Conservation (phyloP, 306 rosid genomes). For the Vachellia collinsii region DNA sequence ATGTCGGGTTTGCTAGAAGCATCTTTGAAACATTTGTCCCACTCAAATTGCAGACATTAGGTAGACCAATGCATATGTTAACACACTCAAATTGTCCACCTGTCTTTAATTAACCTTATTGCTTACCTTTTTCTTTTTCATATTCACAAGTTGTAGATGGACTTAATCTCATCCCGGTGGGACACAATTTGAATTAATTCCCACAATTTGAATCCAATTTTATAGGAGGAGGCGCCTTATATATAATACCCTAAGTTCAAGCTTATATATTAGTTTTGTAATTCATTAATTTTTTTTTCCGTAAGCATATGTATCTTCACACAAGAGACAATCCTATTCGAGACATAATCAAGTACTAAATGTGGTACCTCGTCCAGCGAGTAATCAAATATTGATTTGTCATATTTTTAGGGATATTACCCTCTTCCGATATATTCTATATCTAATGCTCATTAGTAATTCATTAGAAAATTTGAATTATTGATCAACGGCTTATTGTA, state of each 20-base stretch:
- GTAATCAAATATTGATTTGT: too few relatives aligned
- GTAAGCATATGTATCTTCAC: too few relatives aligned
- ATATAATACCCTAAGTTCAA: not conserved
- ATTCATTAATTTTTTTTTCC: too few relatives aligned
- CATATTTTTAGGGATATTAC: too few relatives aligned
- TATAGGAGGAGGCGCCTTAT: not conserved
- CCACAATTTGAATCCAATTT: not conserved
- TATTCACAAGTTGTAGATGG: not conserved
- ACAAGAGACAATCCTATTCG: too few relatives aligned
- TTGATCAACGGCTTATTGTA: too few relatives aligned
- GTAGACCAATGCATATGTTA: slow-evolving; percentile 34
- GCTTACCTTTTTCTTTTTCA: not conserved
- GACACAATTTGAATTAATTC: slow-evolving; percentile 1
- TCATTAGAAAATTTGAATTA: too few relatives aligned
- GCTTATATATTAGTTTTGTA: not conserved
- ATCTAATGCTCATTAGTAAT: too few relatives aligned
- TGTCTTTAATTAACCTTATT: not conserved
- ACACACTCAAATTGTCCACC: not conserved
- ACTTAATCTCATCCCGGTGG: not conserved
- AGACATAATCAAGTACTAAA: too few relatives aligned
- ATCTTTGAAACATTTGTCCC: slow-evolving; percentile 27
- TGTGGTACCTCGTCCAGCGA: too few relatives aligned
- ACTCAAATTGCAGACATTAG: not conserved
- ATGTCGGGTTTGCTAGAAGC: slow-evolving; percentile 46
- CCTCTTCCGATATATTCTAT: too few relatives aligned